Evolutionary conservation across 2,329 filamentous ascomycete genomes (phyloP).

Genomic region (Parafenestella ontariensis): DNA sequence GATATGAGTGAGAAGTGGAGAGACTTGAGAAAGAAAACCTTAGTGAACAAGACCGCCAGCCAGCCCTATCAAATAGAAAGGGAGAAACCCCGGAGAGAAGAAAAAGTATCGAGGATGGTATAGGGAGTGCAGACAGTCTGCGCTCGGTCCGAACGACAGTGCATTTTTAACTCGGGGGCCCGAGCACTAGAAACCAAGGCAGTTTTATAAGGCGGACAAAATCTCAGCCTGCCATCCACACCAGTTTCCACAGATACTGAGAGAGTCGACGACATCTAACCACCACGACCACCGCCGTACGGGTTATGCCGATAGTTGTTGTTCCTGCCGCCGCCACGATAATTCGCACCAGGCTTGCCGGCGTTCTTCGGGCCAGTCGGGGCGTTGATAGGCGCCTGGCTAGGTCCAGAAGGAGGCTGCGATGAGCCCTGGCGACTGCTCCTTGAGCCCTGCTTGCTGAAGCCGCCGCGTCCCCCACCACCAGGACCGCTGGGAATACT

Average conservation of each 20-base stretch:
- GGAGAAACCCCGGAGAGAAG: no score
- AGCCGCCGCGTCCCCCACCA: constrained; percentile 43
- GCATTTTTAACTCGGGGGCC: no score
- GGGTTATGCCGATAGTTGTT: constrained; percentile 42
- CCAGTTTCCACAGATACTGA: background rate
- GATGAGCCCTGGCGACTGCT: constrained; percentile 48
- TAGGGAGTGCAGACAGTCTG: no score
- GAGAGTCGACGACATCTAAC: background rate
- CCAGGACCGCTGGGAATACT: constrained; percentile 65
- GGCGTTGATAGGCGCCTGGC: constrained; percentile 73
- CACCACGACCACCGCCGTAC: constrained; percentile 36
- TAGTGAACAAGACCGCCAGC: no score
- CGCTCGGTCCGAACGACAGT: no score
- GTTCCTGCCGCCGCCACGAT: constrained; percentile 77
- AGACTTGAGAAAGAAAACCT: no score
- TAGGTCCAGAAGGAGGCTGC: constrained; percentile 50
- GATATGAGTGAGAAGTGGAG: no score
- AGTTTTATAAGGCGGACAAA: no score
- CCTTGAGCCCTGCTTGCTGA: constrained; percentile 38
- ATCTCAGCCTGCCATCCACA: background rate
- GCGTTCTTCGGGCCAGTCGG: constrained; percentile 97
- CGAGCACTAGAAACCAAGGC: no score
- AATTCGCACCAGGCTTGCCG: constrained; percentile 88
- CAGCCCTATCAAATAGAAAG: no score
- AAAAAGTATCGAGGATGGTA: no score